Conservation (phyloP, 768 basidiomycete genomes). For the Mycena metata region DNA sequence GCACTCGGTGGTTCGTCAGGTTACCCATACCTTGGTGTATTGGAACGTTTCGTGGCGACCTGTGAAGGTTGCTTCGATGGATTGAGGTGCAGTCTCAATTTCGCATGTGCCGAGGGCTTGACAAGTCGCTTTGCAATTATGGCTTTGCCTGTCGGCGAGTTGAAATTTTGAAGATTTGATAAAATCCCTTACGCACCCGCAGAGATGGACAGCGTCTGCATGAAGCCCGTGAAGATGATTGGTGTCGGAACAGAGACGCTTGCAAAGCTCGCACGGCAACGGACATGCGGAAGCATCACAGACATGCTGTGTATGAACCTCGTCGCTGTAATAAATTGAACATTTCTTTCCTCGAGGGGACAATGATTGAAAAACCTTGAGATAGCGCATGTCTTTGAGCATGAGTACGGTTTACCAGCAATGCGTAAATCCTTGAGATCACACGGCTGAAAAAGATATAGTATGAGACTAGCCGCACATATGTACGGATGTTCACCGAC, state of each 20-base stretch:
- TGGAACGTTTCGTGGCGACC: slow-evolving; percentile 73
- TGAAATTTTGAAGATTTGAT: not conserved
- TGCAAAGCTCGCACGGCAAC: slow-evolving; percentile 66
- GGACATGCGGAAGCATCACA: slow-evolving; percentile 70
- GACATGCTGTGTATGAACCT: slow-evolving; percentile 59
- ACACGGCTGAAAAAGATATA: slow-evolving; percentile 54
- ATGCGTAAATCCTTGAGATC: slow-evolving; percentile 49
- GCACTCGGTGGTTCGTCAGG: not conserved
- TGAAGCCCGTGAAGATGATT: slow-evolving; percentile 69
- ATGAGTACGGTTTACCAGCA: slow-evolving; percentile 52
- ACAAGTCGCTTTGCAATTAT: slow-evolving; percentile 61
- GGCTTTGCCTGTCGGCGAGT: slow-evolving; percentile 59
- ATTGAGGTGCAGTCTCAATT: slow-evolving; percentile 70
- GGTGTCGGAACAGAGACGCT: slow-evolving; percentile 60
- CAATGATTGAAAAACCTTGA: slow-evolving; percentile 50
- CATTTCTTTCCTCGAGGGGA: not conserved
- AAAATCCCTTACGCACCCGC: slow-evolving; percentile 59
- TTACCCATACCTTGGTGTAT: slow-evolving; percentile 67
- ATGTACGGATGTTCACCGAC: slow-evolving; percentile 44
- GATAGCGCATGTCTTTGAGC: slow-evolving; percentile 57
- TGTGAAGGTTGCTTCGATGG: slow-evolving; percentile 72
- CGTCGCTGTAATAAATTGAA: slow-evolving; percentile 51
- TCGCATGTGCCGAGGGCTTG: slow-evolving; percentile 65
- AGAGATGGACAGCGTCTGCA: slow-evolving; percentile 60
- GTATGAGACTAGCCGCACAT: slow-evolving; percentile 22